phyloP scores from a whole-genome alignment of 1,139 yeast species.

The Debaryomyces subglobosus region DNA sequence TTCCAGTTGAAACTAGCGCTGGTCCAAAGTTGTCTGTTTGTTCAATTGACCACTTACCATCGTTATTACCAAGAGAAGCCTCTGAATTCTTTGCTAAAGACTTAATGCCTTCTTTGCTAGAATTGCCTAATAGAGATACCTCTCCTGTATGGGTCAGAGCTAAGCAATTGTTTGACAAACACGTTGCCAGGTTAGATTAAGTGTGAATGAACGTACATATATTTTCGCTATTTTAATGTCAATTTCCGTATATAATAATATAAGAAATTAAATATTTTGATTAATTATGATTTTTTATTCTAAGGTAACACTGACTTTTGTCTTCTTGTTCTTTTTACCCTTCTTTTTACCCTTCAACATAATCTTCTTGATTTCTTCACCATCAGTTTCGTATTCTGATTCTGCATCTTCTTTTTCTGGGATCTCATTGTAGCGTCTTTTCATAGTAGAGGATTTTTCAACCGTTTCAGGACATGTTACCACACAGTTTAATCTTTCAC shows the following conservation, averaged over 20 bases:
- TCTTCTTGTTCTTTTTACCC: slow-evolving; percentile 41
- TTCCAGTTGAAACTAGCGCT: slow-evolving; percentile 67
- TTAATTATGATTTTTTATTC: slow-evolving; percentile 35
- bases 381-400: slow-evolving; percentile 69
- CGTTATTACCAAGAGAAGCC: slow-evolving; percentile 94
- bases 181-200: slow-evolving; percentile 63
- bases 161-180: slow-evolving; percentile 76
- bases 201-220: background rate
- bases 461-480: slow-evolving; percentile 75
- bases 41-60: slow-evolving; percentile 97
- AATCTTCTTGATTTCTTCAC: slow-evolving; percentile 53
- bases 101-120: slow-evolving; percentile 82
- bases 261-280: background rate
- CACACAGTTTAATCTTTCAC: slow-evolving; percentile 91
- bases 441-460: slow-evolving; percentile 74
- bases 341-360: slow-evolving; percentile 46
- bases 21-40: slow-evolving; percentile 91
- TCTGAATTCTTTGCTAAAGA: slow-evolving; percentile 88
- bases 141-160: slow-evolving; percentile 95
- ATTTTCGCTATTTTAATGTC: background rate
- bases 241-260: background rate
- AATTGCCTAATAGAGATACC: slow-evolving; percentile 75
- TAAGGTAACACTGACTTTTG: slow-evolving; percentile 57
- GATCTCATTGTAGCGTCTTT: slow-evolving; percentile 55
- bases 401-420: slow-evolving; percentile 42